Conservation (phyloP, 192 early-diverging fungal species). For the Spizellomyces sp. region DNA sequence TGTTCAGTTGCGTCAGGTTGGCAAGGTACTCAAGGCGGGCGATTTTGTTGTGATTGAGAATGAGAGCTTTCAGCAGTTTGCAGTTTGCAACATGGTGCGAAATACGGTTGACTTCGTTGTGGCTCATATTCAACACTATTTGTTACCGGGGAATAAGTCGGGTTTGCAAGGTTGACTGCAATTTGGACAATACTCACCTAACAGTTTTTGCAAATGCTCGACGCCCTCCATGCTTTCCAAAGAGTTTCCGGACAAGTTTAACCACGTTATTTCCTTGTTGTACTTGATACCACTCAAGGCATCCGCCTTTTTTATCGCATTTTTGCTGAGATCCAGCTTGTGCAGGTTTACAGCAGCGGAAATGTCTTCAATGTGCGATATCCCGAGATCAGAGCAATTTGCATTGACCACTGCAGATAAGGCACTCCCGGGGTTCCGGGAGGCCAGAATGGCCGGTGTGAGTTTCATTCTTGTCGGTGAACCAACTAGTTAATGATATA, state of each 20-base stretch:
- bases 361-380: slow-evolving; percentile 71
- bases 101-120: slow-evolving; percentile 66
- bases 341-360: slow-evolving; percentile 60
- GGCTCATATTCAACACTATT: slow-evolving; percentile 69
- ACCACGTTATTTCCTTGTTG: slow-evolving; percentile 57
- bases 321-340: slow-evolving; percentile 64
- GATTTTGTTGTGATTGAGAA: slow-evolving; percentile 79
- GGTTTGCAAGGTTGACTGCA: too few relatives aligned
- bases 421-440: slow-evolving; percentile 18
- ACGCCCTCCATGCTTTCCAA: slow-evolving; percentile 60
- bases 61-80: slow-evolving; percentile 72
- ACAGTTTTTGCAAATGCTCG: slow-evolving; percentile 55
- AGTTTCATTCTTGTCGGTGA: slow-evolving; percentile 31
- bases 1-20: slow-evolving; percentile 62
- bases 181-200: slow-evolving; percentile 46
- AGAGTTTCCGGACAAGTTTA: slow-evolving; percentile 68
- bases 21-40: slow-evolving; percentile 65
- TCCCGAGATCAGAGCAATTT: slow-evolving; percentile 57
- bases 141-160: neutral
- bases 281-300: slow-evolving; percentile 56
- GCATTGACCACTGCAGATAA: slow-evolving; percentile 56
- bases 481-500: too few relatives aligned
- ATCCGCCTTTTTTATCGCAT: slow-evolving; percentile 55
- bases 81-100: slow-evolving; percentile 56
- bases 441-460: slow-evolving; percentile 34